Evolutionary conservation across 2,329 filamentous ascomycete species (phyloP).

Genomic region (Talaromyces sp.): DNA sequence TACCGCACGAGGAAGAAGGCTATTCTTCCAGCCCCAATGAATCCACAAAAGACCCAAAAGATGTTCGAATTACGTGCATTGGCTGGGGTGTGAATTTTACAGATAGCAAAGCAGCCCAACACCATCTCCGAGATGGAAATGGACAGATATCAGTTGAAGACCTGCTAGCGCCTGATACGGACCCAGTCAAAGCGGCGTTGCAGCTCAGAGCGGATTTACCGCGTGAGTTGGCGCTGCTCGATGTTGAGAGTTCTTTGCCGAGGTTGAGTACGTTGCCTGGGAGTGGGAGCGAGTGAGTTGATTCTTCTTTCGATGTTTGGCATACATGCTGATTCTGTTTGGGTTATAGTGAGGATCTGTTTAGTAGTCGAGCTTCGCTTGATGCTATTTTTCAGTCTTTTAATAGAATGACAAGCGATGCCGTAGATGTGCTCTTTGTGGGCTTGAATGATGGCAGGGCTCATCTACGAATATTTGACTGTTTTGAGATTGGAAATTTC

Average conservation of each 20-base stretch:
- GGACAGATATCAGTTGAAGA: constrained; percentile 42
- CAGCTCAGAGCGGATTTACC: constrained; percentile 59
- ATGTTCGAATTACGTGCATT: constrained; percentile 43
- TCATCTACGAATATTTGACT: constrained; percentile 80
- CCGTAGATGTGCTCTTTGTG: constrained; percentile 75
- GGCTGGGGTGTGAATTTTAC: constrained; percentile 57
- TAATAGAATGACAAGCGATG: constrained; percentile 63
- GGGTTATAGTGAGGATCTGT: constrained; percentile 52
- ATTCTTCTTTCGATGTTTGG: not conserved
- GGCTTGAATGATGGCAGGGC: constrained; percentile 69
- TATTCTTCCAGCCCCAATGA: not conserved
- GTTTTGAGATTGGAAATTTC: constrained; percentile 68
- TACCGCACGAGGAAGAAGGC: constrained; percentile 18
- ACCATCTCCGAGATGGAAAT: constrained; percentile 35
- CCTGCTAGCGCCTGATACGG: constrained; percentile 38
- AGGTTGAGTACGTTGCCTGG: constrained; percentile 70
- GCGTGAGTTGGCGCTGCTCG: constrained; percentile 67
- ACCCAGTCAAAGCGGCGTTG: constrained; percentile 35
- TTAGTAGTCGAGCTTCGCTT: constrained; percentile 66
- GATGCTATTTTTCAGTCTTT: constrained; percentile 66
- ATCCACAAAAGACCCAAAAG: not conserved
- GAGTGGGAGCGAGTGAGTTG: constrained; percentile 56
- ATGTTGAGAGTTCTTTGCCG: constrained; percentile 72
- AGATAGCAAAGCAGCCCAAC: constrained; percentile 45
- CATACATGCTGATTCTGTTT: not conserved